These are phyloP conservation scores for Leishmania gerbilli DNA, from an alignment of 208 protist genomes.

Conservation along the genomic window DNA sequence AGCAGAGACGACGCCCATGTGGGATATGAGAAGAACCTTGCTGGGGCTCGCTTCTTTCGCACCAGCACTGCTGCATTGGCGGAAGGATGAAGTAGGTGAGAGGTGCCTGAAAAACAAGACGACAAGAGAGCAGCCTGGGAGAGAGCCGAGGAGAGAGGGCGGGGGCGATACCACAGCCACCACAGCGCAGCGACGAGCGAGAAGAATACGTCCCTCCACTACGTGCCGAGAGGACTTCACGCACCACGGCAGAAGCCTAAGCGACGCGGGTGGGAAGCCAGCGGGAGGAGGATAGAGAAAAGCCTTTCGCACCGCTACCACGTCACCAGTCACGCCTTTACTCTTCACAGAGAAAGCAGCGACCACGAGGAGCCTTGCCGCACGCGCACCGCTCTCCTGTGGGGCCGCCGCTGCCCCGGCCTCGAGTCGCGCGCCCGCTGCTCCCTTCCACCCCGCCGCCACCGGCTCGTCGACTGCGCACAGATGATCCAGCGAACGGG, in stretches of 20 bases:
- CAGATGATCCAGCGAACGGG: neutral
- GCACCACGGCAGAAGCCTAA: neutral
- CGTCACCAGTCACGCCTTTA: neutral
- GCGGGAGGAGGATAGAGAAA: neutral
- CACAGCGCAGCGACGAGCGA: neutral
- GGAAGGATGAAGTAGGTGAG: neutral
- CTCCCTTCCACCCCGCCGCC: neutral
- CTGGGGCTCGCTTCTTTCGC: neutral
- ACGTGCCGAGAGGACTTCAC: neutral
- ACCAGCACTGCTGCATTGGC: neutral
- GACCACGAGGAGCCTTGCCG: constrained; percentile 51
- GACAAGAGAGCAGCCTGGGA: neutral
- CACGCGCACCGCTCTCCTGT: constrained; percentile 42
- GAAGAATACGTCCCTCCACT: neutral
- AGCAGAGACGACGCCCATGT: neutral
- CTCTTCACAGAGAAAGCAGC: constrained; percentile 72
- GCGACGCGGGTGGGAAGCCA: neutral
- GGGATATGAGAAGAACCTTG: neutral
- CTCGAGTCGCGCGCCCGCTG: neutral
- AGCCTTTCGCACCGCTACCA: neutral
- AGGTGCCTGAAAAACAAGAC: neutral
- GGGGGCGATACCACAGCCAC: neutral
- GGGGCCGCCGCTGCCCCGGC: neutral
- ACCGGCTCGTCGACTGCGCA: constrained; percentile 23
- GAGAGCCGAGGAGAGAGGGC: neutral